Evolutionary conservation across 495 filamentous ascomycete genomes (phyloP), one percentile per base, ranked within the genome.

Genomic region (Lophium mytilinum): DNA sequence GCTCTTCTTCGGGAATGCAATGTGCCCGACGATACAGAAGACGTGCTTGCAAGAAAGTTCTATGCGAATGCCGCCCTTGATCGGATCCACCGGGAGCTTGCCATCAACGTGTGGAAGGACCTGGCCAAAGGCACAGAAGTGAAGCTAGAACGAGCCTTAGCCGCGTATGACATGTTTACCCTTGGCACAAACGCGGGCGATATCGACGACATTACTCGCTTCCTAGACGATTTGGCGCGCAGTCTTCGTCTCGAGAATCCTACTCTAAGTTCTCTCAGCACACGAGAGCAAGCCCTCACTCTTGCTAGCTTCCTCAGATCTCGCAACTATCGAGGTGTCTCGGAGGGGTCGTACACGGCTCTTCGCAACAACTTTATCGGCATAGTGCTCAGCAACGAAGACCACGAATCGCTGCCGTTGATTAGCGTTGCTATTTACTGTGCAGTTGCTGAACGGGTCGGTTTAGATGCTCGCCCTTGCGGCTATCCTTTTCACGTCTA

Each of bases 331-430:
- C 83, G 79, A 0, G 90, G 89, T 8, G 80, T 92, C 37, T 63
- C 72, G 15, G 68, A 76, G 11, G 80, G 80, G n/a, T 78, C 83
- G 24, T 95, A 94, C 64, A 83, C 85, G 55, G 82, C 84, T 43
- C 66, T 98, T 21, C 82, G 87, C 56, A 94, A 96, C 63, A 92
- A 84, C 57, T 87, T 94, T 51, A 80, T 98, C 52, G 88, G 89
- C 9, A 73, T 90, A 34, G 83, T 81, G 8, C 63, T 88, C 43
- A 74, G 71, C 18, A 77, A 84, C 39, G 60, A 66, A 9, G 71
- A 74, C 0, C 89, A 94, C 59, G 80, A 84, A 11, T 87, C 88
- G 17, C 71, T 95, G 6, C 90, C 90, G 0, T 71, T 95, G 48
- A 83, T 92, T 54, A 90, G 87, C 0, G 83, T 84, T 36, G 79